These are phyloP conservation scores for Aspergillus nanangensis DNA, from an alignment of 495 filamentous ascomycete species.

Conservation along the genomic window DNA sequence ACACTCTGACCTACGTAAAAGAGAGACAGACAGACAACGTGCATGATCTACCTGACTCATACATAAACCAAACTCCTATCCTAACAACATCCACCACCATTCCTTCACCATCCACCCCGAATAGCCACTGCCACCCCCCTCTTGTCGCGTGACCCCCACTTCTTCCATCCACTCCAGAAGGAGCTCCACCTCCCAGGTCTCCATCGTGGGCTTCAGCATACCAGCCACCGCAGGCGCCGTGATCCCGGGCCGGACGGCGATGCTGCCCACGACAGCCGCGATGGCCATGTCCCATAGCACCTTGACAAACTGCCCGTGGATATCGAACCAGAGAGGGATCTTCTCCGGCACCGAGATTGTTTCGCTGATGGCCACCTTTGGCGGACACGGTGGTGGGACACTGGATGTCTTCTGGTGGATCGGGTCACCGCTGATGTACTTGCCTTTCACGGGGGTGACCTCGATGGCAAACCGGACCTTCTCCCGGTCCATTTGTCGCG, in stretches of 20 bases:
- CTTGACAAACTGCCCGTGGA: conserved; percentile 58
- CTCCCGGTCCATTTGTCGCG: conserved; percentile 62
- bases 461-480: conserved; percentile 59
- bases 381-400: conserved; percentile 26
- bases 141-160: conserved; percentile 38
- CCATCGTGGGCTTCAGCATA: conserved; percentile 56
- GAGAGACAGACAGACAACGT: neutral
- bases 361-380: conserved; percentile 1
- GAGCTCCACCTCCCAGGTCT: conserved; percentile 62
- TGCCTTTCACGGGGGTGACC: conserved; percentile 47
- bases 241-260: conserved; percentile 58
- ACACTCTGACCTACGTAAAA: no score
- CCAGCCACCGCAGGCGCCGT: conserved; percentile 45
- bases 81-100: conserved; percentile 66
- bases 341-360: conserved; percentile 27
- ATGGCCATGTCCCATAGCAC: conserved; percentile 64
- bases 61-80: neutral
- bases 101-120: conserved; percentile 48
- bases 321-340: conserved; percentile 77
- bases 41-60: neutral
- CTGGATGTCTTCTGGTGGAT: conserved; percentile 22
- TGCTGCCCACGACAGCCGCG: conserved; percentile 50
- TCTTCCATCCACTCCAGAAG: conserved; percentile 61
- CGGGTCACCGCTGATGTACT: conserved; percentile 59
- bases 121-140: conserved; percentile 24